Percentiles rank a stretch among this genome's conserved stretches.
Conservation (phyloP, 2,329 filamentous ascomycete species). For the Dactylellina sp. region DNA sequence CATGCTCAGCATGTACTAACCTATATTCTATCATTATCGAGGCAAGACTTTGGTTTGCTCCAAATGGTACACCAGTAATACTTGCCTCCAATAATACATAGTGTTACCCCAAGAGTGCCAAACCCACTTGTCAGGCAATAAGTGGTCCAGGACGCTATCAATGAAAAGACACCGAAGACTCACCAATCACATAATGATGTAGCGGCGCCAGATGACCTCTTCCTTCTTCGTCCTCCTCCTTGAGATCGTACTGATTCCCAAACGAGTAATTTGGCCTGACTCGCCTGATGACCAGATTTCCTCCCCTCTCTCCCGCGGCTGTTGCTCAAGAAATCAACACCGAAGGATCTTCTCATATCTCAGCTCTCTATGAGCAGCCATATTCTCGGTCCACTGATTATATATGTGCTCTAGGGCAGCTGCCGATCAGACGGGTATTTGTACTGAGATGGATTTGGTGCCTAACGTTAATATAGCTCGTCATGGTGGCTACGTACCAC, state of each 20-base stretch:
- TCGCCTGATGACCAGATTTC: background rate
- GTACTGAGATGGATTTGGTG: background rate
- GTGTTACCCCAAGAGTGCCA: too few relatives aligned
- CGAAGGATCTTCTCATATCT: background rate
- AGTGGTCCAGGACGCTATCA: too few relatives aligned
- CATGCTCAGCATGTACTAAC: too few relatives aligned
- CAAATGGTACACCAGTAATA: too few relatives aligned
- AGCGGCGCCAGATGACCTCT: background rate
- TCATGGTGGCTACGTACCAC: slow-evolving; percentile 5
- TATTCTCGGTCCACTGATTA: background rate
- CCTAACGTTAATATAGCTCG: background rate
- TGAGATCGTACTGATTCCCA: background rate
- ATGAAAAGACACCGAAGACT: too few relatives aligned
- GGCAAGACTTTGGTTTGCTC: too few relatives aligned
- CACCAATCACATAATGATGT: too few relatives aligned
- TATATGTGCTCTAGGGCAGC: background rate
- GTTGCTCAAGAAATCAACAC: background rate
- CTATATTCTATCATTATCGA: too few relatives aligned
- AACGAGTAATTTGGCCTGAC: background rate
- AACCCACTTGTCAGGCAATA: too few relatives aligned
- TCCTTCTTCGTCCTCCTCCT: background rate
- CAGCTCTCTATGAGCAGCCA: background rate
- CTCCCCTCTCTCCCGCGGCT: background rate
- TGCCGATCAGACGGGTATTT: background rate
- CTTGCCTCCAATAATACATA: too few relatives aligned